Base-by-base conservation (phyloP, 257 asterid species). In the Penstemon newberryi region DNA sequence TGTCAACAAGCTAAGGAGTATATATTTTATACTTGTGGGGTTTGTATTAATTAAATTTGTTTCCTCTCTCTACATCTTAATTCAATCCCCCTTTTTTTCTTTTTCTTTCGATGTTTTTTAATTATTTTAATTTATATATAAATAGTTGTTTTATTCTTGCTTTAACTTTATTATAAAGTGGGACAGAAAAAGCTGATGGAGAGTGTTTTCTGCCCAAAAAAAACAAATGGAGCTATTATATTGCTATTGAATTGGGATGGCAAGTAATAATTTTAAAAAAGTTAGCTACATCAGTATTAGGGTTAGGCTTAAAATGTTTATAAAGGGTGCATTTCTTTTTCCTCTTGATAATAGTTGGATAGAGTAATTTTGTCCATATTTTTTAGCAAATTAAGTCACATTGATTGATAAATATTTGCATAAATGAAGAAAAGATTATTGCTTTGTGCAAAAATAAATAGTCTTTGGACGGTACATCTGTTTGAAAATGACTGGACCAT, bases 91-190 rank as follows among this genome's bases (percentile, higher is more conserved):
- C 58, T 71, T 66, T 63, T 67, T 11, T 64, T 60, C 63, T 41
- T 51, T 64, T 38, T 52, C 54, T 44, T 45, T 8, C 67, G 33
- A 10, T 64, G 42, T 45, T 39, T 65, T 7, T 58, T 25, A 25
- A 25, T 25, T 15, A 15, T 2, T 25, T 1, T 25, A 25, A 2
- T 25, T 2, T 1, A 25, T 25, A 2, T 25, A 25, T 25, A n/a
- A n/a, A n/a, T n/a, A 25, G 0, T 25, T 25, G 33, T 65, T 75
- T 57, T 74, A 74, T 78, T 75, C 86, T 75, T 79, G 70, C 89
- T 83, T 86, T 83, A 77, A 67, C 92, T 86, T 86, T 86, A 70
- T 77, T 55, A 78, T 74, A 84, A 86, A 84, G 93, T 75, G 79
- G 77, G 88, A 79, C 87, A 81, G 79, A 73, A 69, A 86, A 86